These are phyloP conservation scores for Hymenoscyphus fraxineus DNA, from an alignment of 2,329 filamentous ascomycete genomes.

Conservation along the genomic window DNA sequence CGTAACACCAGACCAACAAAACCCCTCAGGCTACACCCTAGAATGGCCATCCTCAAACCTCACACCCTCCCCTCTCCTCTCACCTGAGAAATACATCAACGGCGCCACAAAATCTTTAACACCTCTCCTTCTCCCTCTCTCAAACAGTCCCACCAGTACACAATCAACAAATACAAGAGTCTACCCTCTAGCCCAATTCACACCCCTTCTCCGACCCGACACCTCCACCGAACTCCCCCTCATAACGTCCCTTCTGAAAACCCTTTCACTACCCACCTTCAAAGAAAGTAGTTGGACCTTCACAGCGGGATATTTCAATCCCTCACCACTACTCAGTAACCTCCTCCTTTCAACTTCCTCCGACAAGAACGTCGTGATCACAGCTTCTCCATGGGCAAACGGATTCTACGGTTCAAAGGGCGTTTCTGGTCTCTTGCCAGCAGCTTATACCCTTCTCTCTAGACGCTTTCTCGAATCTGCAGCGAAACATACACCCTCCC, in stretches of 20 bases:
- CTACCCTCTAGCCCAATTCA: constrained; percentile 85
- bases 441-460: constrained; percentile 86
- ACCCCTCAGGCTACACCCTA: constrained; percentile 55
- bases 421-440: constrained; percentile 83
- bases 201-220: constrained; percentile 74
- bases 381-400: constrained; percentile 88
- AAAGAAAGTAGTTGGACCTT: constrained; percentile 82
- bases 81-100: constrained; percentile 65
- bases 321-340: constrained; percentile 76
- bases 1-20: constrained; percentile 57
- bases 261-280: constrained; percentile 61
- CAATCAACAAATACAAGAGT: constrained; percentile 59
- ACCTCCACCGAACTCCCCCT: constrained; percentile 86
- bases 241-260: constrained; percentile 68
- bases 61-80: constrained; percentile 68
- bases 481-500: constrained; percentile 32
- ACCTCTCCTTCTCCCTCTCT: constrained; percentile 53
- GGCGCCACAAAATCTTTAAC: constrained; percentile 64
- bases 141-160: constrained; percentile 19
- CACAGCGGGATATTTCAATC: constrained; percentile 98
- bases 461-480: constrained; percentile 64
- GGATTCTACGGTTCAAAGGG: constrained; percentile 89
- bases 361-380: constrained; percentile 74
- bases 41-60: constrained; percentile 74
- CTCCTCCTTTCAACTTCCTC: constrained; percentile 73